phyloP scores from a whole-genome alignment of 2,329 filamentous ascomycete genomes.

The Atkinsonella hypoxylon region DNA sequence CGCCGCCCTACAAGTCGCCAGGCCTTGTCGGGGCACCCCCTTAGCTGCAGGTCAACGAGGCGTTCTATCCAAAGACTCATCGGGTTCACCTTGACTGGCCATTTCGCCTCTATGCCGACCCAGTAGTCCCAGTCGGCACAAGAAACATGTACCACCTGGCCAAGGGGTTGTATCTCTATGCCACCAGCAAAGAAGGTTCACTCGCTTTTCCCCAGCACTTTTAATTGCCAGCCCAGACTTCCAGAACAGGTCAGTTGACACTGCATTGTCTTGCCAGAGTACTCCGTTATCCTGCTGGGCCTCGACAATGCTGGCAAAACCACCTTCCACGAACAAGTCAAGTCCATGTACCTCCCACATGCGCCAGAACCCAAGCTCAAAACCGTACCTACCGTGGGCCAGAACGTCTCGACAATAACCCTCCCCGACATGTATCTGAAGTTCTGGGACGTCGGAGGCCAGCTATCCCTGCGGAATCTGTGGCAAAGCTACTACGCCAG shows the following conservation, averaged over 20 bases:
- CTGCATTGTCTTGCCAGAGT: slow-evolving; percentile 48
- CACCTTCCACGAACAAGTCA: slow-evolving; percentile 93
- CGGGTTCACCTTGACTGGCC: neutral
- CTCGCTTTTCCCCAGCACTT: neutral
- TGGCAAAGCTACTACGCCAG: slow-evolving; percentile 95
- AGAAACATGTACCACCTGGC: slow-evolving; percentile 80
- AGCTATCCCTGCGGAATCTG: slow-evolving; percentile 74
- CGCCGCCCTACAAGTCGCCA: neutral
- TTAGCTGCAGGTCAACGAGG: neutral
- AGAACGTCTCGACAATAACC: slow-evolving; percentile 87
- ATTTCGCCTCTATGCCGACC: slow-evolving; percentile 1
- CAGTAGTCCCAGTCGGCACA: neutral
- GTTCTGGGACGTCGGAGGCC: slow-evolving; percentile 96
- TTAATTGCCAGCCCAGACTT: neutral
- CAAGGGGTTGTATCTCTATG: slow-evolving; percentile 88
- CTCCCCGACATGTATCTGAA: slow-evolving; percentile 94
- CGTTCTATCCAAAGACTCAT: neutral
- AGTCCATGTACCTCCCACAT: slow-evolving; percentile 64
- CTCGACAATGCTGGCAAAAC: slow-evolving; percentile 98
- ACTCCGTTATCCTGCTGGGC: slow-evolving; percentile 91
- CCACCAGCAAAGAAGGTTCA: slow-evolving; percentile 89
- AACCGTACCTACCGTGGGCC: slow-evolving; percentile 92
- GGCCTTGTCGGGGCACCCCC: neutral
- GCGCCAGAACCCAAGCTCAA: slow-evolving; percentile 56
- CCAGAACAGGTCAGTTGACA: neutral